Evolutionary conservation across 2,329 filamentous ascomycete genomes (phyloP), one percentile per base, ranked within the genome.

Genomic region (Coleophoma eucalyptorum): DNA sequence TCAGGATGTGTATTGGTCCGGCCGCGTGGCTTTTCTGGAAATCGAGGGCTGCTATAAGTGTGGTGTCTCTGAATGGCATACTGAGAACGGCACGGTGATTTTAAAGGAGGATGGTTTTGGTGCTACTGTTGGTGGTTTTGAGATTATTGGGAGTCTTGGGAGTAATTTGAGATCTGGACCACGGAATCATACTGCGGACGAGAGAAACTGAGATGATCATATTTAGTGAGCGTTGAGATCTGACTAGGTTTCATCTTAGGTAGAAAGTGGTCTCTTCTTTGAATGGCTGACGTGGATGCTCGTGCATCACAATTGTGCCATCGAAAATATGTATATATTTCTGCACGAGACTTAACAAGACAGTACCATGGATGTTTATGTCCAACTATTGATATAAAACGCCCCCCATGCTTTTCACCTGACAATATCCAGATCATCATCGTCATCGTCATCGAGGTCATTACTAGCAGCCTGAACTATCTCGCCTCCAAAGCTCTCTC

Each of bases 401-500:
- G 26, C 43, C 15, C 26, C 11, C 31, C 37, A 40, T 20, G 19
- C 37, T 35, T 51, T 54, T 41, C 58, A 56, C 52, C 55, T 55
- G 20, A 66, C 58, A 58, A 67, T 67, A 55, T 65, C 63, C 16
- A 66, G 53, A 50, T 65, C 60, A 50, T 64, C 62, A 52, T 64
- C 62, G 50, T 63, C 61, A 50, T 61, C 60, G 45, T 65, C 62
- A 51, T 62, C 51, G 51, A 57, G 43, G 46, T 61, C 57, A 56
- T 57, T 54, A 52, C 43, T 37, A 21, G 45, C 52, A 16, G 50
- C 53, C 43, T 54, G 51, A 19, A 52, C 53, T 42, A 72, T 66
- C 47, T 80, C 78, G n/a, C 68, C 72, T 10, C 84, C 83, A 2
- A 91, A 65, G 62, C 87, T 90, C 62, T 91, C 88, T 53, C 87